phyloP scores from a whole-genome alignment of 2,329 filamentous ascomycete species.

The Cladosporium sp. region DNA sequence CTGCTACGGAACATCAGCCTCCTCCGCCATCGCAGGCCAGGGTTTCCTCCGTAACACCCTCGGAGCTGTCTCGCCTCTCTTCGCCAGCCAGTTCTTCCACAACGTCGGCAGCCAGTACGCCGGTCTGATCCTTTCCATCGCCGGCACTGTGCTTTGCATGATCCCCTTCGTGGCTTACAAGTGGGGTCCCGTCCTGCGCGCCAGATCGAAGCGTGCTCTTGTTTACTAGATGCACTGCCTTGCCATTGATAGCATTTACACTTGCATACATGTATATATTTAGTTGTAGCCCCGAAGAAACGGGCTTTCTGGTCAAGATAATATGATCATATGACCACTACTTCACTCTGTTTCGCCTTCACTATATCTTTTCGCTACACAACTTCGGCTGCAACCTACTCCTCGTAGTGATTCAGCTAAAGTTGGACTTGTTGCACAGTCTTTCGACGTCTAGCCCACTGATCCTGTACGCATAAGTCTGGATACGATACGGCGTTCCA shows the following conservation, averaged over 20 bases:
- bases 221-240: constrained; percentile 11
- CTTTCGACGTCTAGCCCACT: background rate
- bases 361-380: background rate
- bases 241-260: background rate
- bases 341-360: background rate
- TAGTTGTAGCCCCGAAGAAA: background rate
- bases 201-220: constrained; percentile 42
- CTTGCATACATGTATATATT: constrained; percentile 4
- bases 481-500: background rate
- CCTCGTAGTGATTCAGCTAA: background rate
- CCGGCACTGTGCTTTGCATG: constrained; percentile 46
- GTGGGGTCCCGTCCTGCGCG: constrained; percentile 42
- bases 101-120: constrained; percentile 56
- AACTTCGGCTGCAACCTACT: background rate
- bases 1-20: constrained; percentile 52
- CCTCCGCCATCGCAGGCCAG: constrained; percentile 51
- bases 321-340: background rate
- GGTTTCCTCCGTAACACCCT: constrained; percentile 56
- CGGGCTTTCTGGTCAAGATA: background rate
- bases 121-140: constrained; percentile 50
- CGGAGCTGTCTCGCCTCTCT: constrained; percentile 54
- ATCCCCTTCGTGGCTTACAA: constrained; percentile 49
- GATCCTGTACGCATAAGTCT: background rate
- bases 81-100: constrained; percentile 55
- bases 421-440: background rate